Base-by-base conservation (phyloP, 129 eudicot genomes). In the Flaveria linearis region DNA sequence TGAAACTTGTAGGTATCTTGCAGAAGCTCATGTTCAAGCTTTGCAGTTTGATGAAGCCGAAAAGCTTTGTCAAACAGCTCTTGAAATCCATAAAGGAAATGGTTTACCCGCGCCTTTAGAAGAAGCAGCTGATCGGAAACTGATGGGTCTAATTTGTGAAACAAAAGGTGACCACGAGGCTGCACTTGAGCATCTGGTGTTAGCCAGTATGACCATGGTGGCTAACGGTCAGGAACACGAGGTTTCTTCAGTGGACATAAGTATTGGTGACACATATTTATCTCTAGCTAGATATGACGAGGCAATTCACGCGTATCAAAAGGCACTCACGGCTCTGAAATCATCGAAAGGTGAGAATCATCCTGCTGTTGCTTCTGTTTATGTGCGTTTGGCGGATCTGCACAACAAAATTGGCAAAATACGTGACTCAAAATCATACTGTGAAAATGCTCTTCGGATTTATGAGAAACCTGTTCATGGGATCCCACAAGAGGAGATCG, bases 1-100 rank as follows among this genome's bases (percentile, higher is more conserved):
- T 12, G 97, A 91, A 78, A 91, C 97, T 3, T 89, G 90, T 69
- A 68, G 97, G 80, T 91, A 91, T 53, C 80, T 91, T 73, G 92
- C 97, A 46, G 97, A 91, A 76, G 97, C 96, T 26, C 92, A 91
- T 78, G 87, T 88, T 58, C 97, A 91, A 78, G 96, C 97, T n/a
- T 60, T 91, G 87, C 96, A 89, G 33, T 87, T 91, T 63, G 96
- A 85, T 76, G 92, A 91, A 81, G 97, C 96, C 7, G 87, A 87
- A 46, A 84, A 85, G 63, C 82, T 88, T 74, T 89, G 97, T 47
- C 83, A 84, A 74, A 85, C 82, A 90, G 96, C 92, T 43, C 89
- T 91, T 14, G 97, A 91, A 52, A 91, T 91, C 53, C 97, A 91
- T 60, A 75, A 68, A 76, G 90, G 84, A 72, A 89, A 68, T 11